A percentile compares a stretch with the other conserved stretches of the same genome.
These are phyloP conservation scores for Populus alba DNA, from an alignment of 345 rosid species.

Conservation along the genomic window DNA sequence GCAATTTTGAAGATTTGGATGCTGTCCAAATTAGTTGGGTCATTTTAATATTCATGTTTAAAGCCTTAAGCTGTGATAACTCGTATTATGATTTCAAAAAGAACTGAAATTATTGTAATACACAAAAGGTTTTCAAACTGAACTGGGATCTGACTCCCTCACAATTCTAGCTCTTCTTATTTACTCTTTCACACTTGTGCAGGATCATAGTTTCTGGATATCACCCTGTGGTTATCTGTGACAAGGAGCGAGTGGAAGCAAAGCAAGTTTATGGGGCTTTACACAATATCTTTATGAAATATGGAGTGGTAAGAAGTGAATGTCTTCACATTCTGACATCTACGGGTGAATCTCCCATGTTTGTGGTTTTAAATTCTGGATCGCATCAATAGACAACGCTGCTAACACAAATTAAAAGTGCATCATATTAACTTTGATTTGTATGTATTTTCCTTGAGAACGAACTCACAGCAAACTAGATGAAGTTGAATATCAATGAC, in stretches of 20 bases:
- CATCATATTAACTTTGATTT: not conserved
- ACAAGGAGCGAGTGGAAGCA: constrained; percentile 30
- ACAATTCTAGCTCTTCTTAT: not conserved
- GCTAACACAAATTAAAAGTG: not conserved
- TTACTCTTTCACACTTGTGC: constrained; percentile 5
- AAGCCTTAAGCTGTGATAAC: not conserved
- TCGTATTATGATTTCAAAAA: not conserved
- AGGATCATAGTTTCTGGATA: constrained; percentile 69
- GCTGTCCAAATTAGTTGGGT: not conserved
- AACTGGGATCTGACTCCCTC: not conserved
- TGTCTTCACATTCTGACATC: not conserved
- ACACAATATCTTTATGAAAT: constrained; percentile 43
- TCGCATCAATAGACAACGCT: not conserved
- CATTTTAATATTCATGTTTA: not conserved
- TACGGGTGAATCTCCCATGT: not conserved
- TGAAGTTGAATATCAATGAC: no score
- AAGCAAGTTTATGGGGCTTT: constrained; percentile 35
- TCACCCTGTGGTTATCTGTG: constrained; percentile 43
- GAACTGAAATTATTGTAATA: not conserved
- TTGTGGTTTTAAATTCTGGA: not conserved
- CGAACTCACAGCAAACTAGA: not conserved
- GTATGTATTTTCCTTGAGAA: not conserved
- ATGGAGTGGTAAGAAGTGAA: constrained; percentile 61
- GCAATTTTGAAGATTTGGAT: not conserved
- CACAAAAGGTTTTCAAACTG: not conserved